Percentiles rank a stretch among this genome's conserved stretches.
Conservation (phyloP, 2,329 filamentous ascomycete species). For the Macrophomina tecta region DNA sequence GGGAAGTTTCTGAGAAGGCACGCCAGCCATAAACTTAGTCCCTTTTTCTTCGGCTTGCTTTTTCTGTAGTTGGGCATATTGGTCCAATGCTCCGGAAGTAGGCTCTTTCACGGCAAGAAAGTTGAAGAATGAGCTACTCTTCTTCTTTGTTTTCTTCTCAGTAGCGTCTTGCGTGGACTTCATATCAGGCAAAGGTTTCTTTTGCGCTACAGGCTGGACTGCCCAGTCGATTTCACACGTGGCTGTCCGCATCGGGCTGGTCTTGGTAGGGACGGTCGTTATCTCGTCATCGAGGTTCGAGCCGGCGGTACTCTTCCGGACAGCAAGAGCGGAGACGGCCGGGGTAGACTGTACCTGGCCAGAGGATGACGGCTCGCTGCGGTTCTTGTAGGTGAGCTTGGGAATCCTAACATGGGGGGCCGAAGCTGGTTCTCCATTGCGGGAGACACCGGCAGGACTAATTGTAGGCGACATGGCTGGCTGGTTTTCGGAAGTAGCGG, state of each 20-base stretch:
- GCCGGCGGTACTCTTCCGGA: background rate
- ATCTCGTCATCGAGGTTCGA: conserved; percentile 4
- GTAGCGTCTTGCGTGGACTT: background rate
- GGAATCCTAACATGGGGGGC: conserved; percentile 6
- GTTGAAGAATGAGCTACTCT: conserved; percentile 48
- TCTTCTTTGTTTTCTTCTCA: conserved; percentile 11
- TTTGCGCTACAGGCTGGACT: background rate
- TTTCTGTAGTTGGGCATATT: conserved; percentile 52
- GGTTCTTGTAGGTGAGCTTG: conserved; percentile 26
- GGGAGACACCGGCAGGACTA: background rate
- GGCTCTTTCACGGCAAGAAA: conserved; percentile 58
- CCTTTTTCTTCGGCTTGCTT: conserved; percentile 33
- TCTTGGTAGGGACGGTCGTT: conserved; percentile 1
- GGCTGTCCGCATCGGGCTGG: background rate
- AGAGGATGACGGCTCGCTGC: conserved; percentile 1
- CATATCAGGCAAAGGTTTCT: background rate
- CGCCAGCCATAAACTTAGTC: conserved; percentile 38
- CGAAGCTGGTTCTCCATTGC: background rate
- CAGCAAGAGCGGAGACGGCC: background rate
- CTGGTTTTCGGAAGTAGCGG: background rate
- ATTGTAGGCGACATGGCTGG: conserved; percentile 9
- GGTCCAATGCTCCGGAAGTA: conserved; percentile 53
- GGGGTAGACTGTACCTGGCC: background rate
- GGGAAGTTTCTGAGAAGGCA: conserved; percentile 55
- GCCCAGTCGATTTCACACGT: conserved; percentile 17